These are phyloP conservation scores for Lipomyces oligophaga DNA, from an alignment of 805 yeast species.

Conservation along the genomic window DNA sequence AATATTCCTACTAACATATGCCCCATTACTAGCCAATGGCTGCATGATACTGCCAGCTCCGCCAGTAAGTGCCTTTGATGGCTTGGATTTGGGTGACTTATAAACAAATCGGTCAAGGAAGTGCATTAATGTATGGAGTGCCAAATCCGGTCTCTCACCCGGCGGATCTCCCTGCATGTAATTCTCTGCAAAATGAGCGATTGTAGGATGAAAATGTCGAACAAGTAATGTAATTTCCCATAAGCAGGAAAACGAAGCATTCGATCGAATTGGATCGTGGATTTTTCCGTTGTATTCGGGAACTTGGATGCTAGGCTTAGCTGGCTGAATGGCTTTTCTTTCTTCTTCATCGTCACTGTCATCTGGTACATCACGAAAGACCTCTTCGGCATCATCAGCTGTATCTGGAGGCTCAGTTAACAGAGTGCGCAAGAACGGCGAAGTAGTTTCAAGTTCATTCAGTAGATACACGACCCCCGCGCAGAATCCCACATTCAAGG, in stretches of 20 bases:
- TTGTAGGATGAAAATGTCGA: slow-evolving; percentile 89
- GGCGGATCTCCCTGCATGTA: slow-evolving; percentile 45
- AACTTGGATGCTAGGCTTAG: slow-evolving; percentile 10
- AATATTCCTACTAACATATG: slow-evolving; percentile 31
- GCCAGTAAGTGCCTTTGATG: slow-evolving; percentile 1
- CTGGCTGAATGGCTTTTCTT: slow-evolving; percentile 8
- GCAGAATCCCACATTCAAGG: slow-evolving; percentile 85
- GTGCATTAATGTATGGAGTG: slow-evolving; percentile 79
- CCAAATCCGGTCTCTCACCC: slow-evolving; percentile 78
- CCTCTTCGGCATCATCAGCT: slow-evolving; percentile 44
- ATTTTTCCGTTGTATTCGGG: slow-evolving; percentile 72
- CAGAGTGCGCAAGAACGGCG: slow-evolving; percentile 65
- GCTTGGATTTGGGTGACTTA: slow-evolving; percentile 78
- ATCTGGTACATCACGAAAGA: slow-evolving; percentile 37
- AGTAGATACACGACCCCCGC: slow-evolving; percentile 77
- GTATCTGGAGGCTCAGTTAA: slow-evolving; percentile 52
- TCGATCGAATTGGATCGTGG: slow-evolving; percentile 89
- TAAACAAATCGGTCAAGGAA: slow-evolving; percentile 95
- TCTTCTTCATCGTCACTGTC: slow-evolving; percentile 33
- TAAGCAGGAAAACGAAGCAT: slow-evolving; percentile 72
- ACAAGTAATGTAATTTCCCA: slow-evolving; percentile 82
- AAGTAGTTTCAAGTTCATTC: slow-evolving; percentile 47
- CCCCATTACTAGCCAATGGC: slow-evolving; percentile 58
- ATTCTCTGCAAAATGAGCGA: slow-evolving; percentile 70
- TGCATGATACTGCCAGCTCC: slow-evolving; percentile 92